Percentiles rank a stretch among this genome's conserved stretches.
Conservation (phyloP, 106 monocot species). For the Apostasia shenzhenica region DNA sequence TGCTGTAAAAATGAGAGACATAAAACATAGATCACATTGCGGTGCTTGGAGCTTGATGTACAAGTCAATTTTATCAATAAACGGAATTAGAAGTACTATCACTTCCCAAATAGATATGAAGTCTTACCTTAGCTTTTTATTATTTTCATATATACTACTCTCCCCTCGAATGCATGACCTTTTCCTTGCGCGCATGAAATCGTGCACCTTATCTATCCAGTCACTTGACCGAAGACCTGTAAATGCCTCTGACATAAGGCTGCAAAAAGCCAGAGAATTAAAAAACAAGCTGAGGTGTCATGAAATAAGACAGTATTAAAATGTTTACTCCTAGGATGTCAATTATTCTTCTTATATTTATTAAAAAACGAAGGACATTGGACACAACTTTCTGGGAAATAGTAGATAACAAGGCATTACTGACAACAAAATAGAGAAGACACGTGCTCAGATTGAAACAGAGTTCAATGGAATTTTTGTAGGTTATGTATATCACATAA, state of each 20-base stretch:
- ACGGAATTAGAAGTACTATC: not conserved
- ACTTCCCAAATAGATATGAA: not conserved
- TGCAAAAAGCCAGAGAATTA: slow-evolving; percentile 12
- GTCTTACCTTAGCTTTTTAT: slow-evolving; percentile 26
- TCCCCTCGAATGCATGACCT: slow-evolving; percentile 22
- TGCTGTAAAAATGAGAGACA: no score
- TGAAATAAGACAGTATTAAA: not conserved
- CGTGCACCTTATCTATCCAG: slow-evolving; percentile 64
- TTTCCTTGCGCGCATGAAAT: slow-evolving; percentile 65
- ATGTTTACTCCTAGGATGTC: no score
- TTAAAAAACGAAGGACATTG: no score
- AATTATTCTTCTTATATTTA: no score
- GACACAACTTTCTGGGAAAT: no score
- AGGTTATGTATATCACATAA: no score
- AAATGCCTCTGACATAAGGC: slow-evolving; percentile 51
- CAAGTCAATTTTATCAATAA: not conserved
- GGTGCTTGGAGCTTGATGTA: no score
- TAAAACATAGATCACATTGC: no score
- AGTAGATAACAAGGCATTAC: not conserved
- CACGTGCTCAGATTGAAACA: not conserved
- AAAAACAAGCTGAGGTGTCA: slow-evolving; percentile 1
- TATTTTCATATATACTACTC: slow-evolving; percentile 8
- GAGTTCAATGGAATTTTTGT: not conserved
- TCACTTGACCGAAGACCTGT: slow-evolving; percentile 52
- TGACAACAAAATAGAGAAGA: slow-evolving; percentile 3